Percentiles rank a stretch among this genome's conserved stretches.
Evolutionary conservation across 106 monocot species (phyloP).

Genomic region (Triglochin maritima): DNA sequence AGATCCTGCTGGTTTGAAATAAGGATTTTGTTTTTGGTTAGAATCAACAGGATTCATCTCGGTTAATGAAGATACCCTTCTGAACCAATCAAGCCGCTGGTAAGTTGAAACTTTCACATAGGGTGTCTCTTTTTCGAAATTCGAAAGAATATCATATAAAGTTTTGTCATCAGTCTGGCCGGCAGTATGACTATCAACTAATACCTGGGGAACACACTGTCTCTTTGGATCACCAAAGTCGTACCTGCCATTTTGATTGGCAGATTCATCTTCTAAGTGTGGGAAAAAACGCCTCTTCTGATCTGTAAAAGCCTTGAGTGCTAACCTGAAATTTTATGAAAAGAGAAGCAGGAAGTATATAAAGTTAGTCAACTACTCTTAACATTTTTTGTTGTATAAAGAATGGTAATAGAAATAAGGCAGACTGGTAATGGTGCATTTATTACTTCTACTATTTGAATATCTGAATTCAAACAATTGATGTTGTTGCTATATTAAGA

Average conservation of each 20-base stretch:
- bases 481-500: too few species aligned
- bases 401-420: too few species aligned
- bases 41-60: slow-evolving; percentile 25
- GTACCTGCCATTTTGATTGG: slow-evolving; percentile 19
- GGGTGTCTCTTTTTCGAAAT: slow-evolving; percentile 36
- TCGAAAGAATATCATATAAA: slow-evolving; percentile 49
- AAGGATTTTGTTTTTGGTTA: slow-evolving; percentile 27
- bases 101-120: slow-evolving; percentile 50
- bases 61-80: slow-evolving; percentile 54
- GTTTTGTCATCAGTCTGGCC: slow-evolving; percentile 26
- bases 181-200: slow-evolving; percentile 10
- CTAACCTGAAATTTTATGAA: slow-evolving; percentile 40
- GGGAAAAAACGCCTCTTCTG: slow-evolving; percentile 94
- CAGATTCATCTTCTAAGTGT: slow-evolving; percentile 67
- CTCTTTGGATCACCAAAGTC: slow-evolving; percentile 41
- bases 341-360: too few species aligned
- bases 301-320: slow-evolving; percentile 90
- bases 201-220: slow-evolving; percentile 19
- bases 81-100: slow-evolving; percentile 74
- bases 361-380: too few species aligned
- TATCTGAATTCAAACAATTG: too few species aligned
- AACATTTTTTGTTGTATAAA: too few species aligned
- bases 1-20: slow-evolving; percentile 22
- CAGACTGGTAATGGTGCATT: too few species aligned
- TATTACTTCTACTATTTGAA: too few species aligned